Conservation (phyloP, 1,284 basidiomycete genomes). For the Apiotrichum porosum region DNA sequence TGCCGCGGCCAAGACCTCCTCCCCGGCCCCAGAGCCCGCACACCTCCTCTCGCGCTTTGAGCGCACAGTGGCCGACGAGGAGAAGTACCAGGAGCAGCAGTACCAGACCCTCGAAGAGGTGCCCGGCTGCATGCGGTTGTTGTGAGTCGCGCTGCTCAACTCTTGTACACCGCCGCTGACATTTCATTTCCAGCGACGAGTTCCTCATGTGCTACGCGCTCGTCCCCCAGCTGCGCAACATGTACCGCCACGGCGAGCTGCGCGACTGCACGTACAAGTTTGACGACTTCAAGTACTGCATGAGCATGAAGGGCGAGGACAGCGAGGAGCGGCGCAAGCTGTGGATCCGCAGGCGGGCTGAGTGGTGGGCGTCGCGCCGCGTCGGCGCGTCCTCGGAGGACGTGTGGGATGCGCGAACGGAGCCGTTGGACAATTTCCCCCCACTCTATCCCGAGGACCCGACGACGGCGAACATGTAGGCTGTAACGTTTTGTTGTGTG, state of each 20-base stretch:
- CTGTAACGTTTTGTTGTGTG: no score
- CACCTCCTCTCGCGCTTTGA: constrained; percentile 32
- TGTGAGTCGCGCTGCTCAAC: no score
- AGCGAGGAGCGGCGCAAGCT: constrained; percentile 69
- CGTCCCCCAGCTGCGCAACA: constrained; percentile 70
- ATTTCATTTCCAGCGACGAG: constrained; percentile 63
- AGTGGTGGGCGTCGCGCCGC: constrained; percentile 81
- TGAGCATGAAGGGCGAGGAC: constrained; percentile 72
- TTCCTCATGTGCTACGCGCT: constrained; percentile 77
- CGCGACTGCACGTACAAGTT: constrained; percentile 72
- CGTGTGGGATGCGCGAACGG: constrained; percentile 81
- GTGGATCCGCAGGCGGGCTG: constrained; percentile 80
- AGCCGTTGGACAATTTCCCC: constrained; percentile 41
- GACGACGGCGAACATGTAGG: no score
- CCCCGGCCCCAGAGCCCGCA: not conserved
- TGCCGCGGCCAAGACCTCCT: no score
- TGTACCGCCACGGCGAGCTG: constrained; percentile 80
- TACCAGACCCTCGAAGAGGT: constrained; percentile 72
- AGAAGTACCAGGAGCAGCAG: constrained; percentile 40
- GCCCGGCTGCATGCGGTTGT: constrained; percentile 69
- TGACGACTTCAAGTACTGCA: constrained; percentile 93
- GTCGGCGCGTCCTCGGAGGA: constrained; percentile 79
- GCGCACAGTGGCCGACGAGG: constrained; percentile 38
- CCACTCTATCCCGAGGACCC: constrained; percentile 32
- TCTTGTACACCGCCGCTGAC: not conserved